Evolutionary conservation across 2,329 filamentous ascomycete genomes (phyloP), one percentile per base, ranked within the genome.

Genomic region (Fusarium fracticaudum): DNA sequence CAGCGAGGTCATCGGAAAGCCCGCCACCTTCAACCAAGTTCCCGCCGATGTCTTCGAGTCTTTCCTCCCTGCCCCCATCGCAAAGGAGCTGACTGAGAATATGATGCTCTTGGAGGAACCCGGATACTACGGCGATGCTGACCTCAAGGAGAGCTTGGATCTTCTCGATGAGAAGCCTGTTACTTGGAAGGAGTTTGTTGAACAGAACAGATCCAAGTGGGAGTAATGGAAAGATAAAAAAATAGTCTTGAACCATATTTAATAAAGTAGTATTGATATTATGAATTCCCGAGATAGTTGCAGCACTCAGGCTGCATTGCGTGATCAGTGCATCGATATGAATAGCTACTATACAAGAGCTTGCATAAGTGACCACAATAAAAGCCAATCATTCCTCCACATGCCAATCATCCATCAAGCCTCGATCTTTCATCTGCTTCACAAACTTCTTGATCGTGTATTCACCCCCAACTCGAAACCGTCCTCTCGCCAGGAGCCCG

Each of bases 51-150:
- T 72, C 2, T 86, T 81, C 70, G 82, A 83, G 71, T 78, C 79
- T 1, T 82, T 81, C 62, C 58, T 85, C 17, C 75, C 79, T 4
- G 53, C 72, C 2, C 17, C 70, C 8, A 38, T 79, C 12, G 78
- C 79, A 2, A 72, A 82, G 58, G 85, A 86, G 69, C 53, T 86
- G 71, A 64, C 83, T 18, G 84, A 86, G 77, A 86, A 85, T 64
- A 81, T 85, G 78, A 71, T 81, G n/a, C 76, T 86, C 13, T 67
- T 86, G n/a, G 79, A 82, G 37, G 81, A 83, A 24, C 83, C 81
- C 9, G 84, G 84, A 3, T 86, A 86, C 70, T 86, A 83, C 40
- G 81, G 66, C 9, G 81, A 81, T 2, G 82, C 78, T 38, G 76
- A 78, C 45, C 64, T 85, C 14, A 74, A 76, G 17, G 79, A 80